Percentiles rank a stretch among this genome's conserved stretches.
phyloP scores from a whole-genome alignment of 2,329 filamentous ascomycete genomes.

The Septoria linicola region DNA sequence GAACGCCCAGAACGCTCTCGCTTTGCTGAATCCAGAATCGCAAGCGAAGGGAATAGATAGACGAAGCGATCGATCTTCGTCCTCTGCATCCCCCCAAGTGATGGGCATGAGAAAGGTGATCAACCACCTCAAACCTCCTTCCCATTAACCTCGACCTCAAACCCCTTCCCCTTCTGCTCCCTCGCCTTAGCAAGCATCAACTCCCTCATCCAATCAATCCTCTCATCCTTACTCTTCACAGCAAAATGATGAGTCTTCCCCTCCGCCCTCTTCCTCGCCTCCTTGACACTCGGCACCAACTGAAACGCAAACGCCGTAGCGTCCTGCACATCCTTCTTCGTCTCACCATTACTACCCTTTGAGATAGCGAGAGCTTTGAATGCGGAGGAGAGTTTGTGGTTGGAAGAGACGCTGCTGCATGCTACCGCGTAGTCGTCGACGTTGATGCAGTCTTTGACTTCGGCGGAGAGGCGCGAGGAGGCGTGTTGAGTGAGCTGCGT shows the following conservation, averaged over 20 bases:
- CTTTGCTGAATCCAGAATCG: too few species aligned
- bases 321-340: conserved; percentile 46
- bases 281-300: conserved; percentile 66
- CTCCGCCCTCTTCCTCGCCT: conserved; percentile 29
- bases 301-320: conserved; percentile 73
- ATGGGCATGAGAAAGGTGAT: neutral
- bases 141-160: conserved; percentile 78
- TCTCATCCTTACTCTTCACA: conserved; percentile 79
- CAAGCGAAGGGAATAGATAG: too few species aligned
- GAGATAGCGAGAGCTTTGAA: conserved; percentile 72
- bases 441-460: conserved; percentile 76
- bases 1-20: too few species aligned
- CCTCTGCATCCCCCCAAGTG: too few species aligned
- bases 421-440: conserved; percentile 87
- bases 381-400: conserved; percentile 79
- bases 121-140: conserved; percentile 25
- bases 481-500: conserved; percentile 65
- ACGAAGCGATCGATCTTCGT: too few species aligned
- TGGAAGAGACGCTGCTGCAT: conserved; percentile 72
- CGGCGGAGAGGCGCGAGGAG: conserved; percentile 53
- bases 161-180: conserved; percentile 79
- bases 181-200: conserved; percentile 86
- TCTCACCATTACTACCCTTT: conserved; percentile 50
- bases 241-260: conserved; percentile 89
- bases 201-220: conserved; percentile 97